Conservation (phyloP, 1,284 basidiomycete genomes). For the Tremellales sp. region DNA sequence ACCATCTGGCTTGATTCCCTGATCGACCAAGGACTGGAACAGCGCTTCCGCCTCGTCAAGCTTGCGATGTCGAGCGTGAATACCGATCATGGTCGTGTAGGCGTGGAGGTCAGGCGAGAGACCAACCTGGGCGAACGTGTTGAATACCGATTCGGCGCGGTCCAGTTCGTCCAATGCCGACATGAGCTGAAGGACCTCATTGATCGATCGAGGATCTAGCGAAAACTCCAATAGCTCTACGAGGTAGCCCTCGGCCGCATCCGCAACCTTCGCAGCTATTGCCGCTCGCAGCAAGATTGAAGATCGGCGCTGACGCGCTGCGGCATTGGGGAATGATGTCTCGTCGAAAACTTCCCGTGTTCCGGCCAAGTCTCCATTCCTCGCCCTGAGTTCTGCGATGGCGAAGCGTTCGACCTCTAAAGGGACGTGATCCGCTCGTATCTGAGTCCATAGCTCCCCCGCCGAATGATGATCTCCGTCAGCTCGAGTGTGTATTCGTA, state of each 20-base stretch:
- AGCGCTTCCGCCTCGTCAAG: conserved; percentile 63
- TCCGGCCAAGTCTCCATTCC: background rate
- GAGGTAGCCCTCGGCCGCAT: background rate
- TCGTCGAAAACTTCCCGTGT: background rate
- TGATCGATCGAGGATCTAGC: background rate
- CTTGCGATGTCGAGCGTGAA: conserved; percentile 63
- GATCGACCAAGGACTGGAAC: conserved; percentile 53
- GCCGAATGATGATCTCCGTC: no score
- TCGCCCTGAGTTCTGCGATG: background rate
- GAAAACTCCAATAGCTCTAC: background rate
- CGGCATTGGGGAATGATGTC: background rate
- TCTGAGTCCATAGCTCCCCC: background rate
- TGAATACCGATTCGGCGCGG: conserved; percentile 59
- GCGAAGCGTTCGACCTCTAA: background rate
- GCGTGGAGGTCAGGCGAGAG: conserved; percentile 55
- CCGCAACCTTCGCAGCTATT: background rate
- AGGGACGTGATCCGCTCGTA: background rate
- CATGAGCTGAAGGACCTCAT: background rate
- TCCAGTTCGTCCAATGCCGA: background rate
- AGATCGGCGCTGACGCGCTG: background rate
- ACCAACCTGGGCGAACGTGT: conserved; percentile 59
- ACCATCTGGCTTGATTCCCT: conserved; percentile 61
- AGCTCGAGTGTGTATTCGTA: no score
- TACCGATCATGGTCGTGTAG: conserved; percentile 69
- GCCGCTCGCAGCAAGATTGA: background rate